Base-by-base conservation (phyloP, 257 asterid genomes). In the Euphrasia confusa region DNA sequence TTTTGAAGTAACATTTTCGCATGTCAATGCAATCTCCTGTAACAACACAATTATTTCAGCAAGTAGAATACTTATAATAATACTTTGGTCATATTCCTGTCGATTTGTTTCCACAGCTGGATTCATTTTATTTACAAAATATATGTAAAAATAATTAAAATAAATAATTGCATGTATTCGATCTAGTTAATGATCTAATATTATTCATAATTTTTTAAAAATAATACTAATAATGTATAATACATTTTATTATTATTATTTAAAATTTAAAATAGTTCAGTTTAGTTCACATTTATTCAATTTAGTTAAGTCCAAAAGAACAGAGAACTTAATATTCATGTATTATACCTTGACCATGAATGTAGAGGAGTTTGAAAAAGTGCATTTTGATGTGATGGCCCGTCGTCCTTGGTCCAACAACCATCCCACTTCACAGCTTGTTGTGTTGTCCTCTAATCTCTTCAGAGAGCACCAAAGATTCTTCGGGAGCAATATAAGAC, bases 371-470 rank as follows among this genome's bases (percentile, higher is more conserved):
- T 68, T 74, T 18, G 92, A 78, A 72, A 91, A 80, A 54, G 73
- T 67, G 77, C 95, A 86, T 70, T 63, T 86, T 47, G 95, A 86
- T 14, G 93, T 84, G 69, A 88, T 74, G 52, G 86, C 84, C 33
- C 72, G 79, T 39, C 74, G 79, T 47, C 90, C 95, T 11, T 78
- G 69, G 9, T 71, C 90, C 63, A 86, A 50, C 74, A 91, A 57
- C 97, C 98, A 88, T 21, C 98, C 96, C 5, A 79, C 96, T 63
- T 88, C 92, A 60, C 86, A 81, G 55, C 56, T 75, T 68, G 82
- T 78, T 74, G n/a, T 10, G 11, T 68, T 69, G 18, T 61, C 71
- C 18, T 63, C 76, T 4, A 50, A 49, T 35, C 14, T 70, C 65
- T 67, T 73, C 54, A 79, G 48, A 2, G 88, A 88, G 72, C 87